A percentile compares a stretch with the other conserved stretches of the same genome.
phyloP scores from a whole-genome alignment of 495 filamentous ascomycete genomes.

The Aspergillus hancockii region DNA sequence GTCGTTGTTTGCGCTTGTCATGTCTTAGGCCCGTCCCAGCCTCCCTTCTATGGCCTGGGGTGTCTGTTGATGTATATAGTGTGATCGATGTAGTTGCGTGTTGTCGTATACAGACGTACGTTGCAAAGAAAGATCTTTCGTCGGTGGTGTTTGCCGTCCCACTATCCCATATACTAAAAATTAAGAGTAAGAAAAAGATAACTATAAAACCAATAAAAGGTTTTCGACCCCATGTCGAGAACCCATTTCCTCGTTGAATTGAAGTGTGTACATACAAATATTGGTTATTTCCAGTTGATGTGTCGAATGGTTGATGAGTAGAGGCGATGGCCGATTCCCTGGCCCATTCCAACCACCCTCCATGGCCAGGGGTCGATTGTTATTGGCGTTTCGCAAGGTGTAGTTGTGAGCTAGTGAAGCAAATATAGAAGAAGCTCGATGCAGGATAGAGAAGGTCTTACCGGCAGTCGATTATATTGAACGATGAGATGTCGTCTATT shows the following conservation, averaged over 20 bases:
- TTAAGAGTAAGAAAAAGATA: too few relatives aligned
- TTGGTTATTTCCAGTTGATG: neutral
- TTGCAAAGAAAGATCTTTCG: too few relatives aligned
- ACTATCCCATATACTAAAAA: too few relatives aligned
- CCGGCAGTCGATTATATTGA: too few relatives aligned
- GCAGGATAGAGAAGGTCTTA: too few relatives aligned
- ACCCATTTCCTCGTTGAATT: too few relatives aligned
- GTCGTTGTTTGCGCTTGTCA: too few relatives aligned
- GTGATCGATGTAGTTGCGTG: neutral
- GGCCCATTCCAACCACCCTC: conserved; percentile 7
- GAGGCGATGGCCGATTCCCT: neutral
- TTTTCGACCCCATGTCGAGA: too few relatives aligned
- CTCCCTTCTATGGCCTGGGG: conserved; percentile 4
- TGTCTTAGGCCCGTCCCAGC: conserved; percentile 12
- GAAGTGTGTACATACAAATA: neutral
- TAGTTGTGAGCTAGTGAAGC: neutral
- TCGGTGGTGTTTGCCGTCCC: too few relatives aligned
- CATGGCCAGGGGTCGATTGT: neutral
- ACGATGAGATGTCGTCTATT: too few relatives aligned
- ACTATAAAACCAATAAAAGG: too few relatives aligned
- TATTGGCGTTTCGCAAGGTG: neutral
- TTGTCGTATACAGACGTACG: neutral
- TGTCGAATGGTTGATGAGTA: neutral
- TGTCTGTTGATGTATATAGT: neutral
- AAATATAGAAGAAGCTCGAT: too few relatives aligned